A percentile compares a stretch with the other conserved stretches of the same genome.
Conservation (phyloP, 345 rosid species). For the Psidium friedrichsthalianum region DNA sequence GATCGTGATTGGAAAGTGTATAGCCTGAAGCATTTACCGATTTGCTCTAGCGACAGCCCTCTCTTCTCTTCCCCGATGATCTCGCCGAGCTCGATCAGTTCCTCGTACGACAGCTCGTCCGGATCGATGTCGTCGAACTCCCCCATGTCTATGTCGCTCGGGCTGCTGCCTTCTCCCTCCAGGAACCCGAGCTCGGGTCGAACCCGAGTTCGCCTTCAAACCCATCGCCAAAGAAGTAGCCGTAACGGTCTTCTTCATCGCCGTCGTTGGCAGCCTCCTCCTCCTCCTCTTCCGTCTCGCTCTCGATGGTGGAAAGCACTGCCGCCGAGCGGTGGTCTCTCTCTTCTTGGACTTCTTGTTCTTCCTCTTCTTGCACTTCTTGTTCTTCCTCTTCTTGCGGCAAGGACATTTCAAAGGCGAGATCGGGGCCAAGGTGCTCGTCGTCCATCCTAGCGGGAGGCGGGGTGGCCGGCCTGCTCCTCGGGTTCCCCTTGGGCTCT, state of each 20-base stretch:
- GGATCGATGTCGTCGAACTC: conserved; percentile 56
- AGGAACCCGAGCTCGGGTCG: conserved; percentile 25
- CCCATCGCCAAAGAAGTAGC: conserved; percentile 30
- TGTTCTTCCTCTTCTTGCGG: conserved; percentile 1
- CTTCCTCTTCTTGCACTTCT: conserved; percentile 3
- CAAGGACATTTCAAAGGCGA: conserved; percentile 21
- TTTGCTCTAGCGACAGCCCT: conserved; percentile 35
- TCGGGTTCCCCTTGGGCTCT: conserved; percentile 12
- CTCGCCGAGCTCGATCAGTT: conserved; percentile 60
- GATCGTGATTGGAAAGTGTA: neutral
- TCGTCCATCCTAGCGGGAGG: neutral
- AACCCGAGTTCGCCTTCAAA: conserved; percentile 8
- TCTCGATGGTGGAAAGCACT: conserved; percentile 17
- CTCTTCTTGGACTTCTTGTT: neutral
- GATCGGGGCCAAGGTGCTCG: conserved; percentile 28
- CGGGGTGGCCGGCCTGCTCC: conserved; percentile 5
- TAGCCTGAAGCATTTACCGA: conserved; percentile 20
- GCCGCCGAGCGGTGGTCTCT: neutral
- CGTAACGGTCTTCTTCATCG: conserved; percentile 15
- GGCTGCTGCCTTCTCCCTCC: conserved; percentile 34
- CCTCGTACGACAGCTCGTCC: conserved; percentile 61
- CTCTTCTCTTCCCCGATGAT: conserved; percentile 49
- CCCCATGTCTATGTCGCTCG: conserved; percentile 20
- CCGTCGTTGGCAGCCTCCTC: conserved; percentile 1
- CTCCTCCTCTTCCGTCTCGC: conserved; percentile 14